Percentiles rank a stretch among this genome's conserved stretches.
These are phyloP conservation scores for Carex parvula DNA, from an alignment of 176 grass and related monocot genomes.

Conservation along the genomic window DNA sequence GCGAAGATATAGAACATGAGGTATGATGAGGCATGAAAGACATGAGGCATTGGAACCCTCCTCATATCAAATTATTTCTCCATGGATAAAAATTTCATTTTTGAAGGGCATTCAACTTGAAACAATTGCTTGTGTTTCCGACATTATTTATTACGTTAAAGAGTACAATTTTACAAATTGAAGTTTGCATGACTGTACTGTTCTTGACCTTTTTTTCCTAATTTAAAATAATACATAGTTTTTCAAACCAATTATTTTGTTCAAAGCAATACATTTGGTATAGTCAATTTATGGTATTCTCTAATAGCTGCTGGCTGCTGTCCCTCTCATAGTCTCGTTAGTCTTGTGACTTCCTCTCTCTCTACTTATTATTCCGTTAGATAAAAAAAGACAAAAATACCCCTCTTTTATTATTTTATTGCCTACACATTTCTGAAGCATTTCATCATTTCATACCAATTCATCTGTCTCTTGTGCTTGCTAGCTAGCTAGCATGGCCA, in stretches of 20 bases:
- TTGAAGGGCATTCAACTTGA: neutral
- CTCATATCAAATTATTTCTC: neutral
- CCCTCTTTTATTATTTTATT: neutral
- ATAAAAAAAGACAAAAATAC: neutral
- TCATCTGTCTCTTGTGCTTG: constrained; percentile 21
- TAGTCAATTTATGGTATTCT: constrained; percentile 13
- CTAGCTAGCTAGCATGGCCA: neutral
- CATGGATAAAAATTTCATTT: neutral
- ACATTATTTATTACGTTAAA: neutral
- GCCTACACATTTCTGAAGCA: constrained; percentile 7
- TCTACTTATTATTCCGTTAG: neutral
- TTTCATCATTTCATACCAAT: constrained; percentile 6
- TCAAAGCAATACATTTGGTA: constrained; percentile 17
- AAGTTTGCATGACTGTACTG: neutral
- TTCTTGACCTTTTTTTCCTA: neutral
- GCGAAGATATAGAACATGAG: too few relatives aligned
- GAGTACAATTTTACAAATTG: neutral
- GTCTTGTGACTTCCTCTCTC: constrained; percentile 13
- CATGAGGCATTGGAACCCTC: too few relatives aligned
- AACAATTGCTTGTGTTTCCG: neutral
- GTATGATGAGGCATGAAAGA: too few relatives aligned
- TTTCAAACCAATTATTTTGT: constrained; percentile 3
- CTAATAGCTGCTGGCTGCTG: constrained; percentile 31
- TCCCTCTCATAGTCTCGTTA: constrained; percentile 18
- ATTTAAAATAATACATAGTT: neutral